Evolutionary conservation across 176 grass and related monocot genomes (phyloP).

Genomic region (Juncus effusus): DNA sequence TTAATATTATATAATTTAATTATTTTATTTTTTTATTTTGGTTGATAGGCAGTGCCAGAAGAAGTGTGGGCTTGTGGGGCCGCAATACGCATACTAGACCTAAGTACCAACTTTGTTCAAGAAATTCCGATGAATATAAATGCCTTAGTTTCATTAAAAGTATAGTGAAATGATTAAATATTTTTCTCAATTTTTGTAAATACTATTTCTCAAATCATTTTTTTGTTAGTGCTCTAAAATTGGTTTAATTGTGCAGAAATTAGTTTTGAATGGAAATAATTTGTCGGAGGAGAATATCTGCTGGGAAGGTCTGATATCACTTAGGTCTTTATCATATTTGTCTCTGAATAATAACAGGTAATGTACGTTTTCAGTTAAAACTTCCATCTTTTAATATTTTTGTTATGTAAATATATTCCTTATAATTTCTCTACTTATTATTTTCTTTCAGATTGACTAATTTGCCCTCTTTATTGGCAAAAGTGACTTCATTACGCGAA

Average conservation of each 20-base stretch:
- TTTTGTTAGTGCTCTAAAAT: constrained; percentile 26
- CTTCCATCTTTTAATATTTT: not conserved
- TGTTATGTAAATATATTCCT: not conserved
- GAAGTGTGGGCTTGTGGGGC: constrained; percentile 83
- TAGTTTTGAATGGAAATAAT: constrained; percentile 74
- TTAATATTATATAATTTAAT: not conserved
- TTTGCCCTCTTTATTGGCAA: constrained; percentile 61
- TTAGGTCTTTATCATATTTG: constrained; percentile 53
- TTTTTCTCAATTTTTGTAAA: not conserved
- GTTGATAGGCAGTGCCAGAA: constrained; percentile 64
- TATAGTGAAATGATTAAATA: constrained; percentile 22
- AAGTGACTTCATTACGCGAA: constrained; percentile 57
- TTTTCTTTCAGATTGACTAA: constrained; percentile 58
- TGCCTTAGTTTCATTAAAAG: constrained; percentile 63
- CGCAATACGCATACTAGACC: constrained; percentile 64
- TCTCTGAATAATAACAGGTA: constrained; percentile 75
- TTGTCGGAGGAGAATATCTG: constrained; percentile 64
- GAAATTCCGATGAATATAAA: constrained; percentile 59
- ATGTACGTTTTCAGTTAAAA: constrained; percentile 2
- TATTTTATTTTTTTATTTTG: constrained; percentile 1
- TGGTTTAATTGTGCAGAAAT: constrained; percentile 60
- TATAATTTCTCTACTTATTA: constrained; percentile 9
- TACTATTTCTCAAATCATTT: constrained; percentile 6
- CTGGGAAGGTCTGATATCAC: constrained; percentile 75
- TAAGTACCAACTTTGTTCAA: constrained; percentile 61